Evolutionary conservation across 1,284 basidiomycete species (phyloP).

Genomic region (Moesziomyces sp.): DNA sequence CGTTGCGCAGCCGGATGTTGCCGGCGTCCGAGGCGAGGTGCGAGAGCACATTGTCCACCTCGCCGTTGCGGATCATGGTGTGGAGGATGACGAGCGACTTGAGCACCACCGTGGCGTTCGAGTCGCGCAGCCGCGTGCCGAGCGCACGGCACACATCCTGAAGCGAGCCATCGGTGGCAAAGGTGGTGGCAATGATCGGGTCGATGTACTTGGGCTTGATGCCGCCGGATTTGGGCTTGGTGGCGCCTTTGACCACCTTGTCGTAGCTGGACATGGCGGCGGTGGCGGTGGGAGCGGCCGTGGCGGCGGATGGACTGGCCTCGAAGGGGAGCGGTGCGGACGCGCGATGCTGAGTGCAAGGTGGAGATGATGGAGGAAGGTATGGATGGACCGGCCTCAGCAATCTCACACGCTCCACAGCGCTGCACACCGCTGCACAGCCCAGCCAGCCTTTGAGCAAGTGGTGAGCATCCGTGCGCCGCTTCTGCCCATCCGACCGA

Average conservation of each 20-base stretch:
- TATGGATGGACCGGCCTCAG: too few species aligned
- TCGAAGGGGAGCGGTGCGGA: not conserved
- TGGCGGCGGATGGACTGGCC: conserved; percentile 1
- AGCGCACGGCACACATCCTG: conserved; percentile 91
- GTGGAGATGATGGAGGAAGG: too few species aligned
- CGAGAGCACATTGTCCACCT: conserved; percentile 87
- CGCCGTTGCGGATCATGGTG: conserved; percentile 91
- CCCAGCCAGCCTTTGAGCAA: too few species aligned
- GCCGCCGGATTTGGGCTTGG: conserved; percentile 64
- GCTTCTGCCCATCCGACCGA: too few species aligned
- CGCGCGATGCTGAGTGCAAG: too few species aligned
- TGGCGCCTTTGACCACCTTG: conserved; percentile 65
- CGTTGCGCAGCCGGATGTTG: conserved; percentile 80
- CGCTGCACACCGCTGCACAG: too few species aligned
- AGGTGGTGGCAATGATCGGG: conserved; percentile 92
- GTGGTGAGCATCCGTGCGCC: too few species aligned
- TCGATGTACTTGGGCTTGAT: conserved; percentile 67
- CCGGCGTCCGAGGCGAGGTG: conserved; percentile 77
- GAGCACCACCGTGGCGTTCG: conserved; percentile 92
- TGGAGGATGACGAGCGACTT: conserved; percentile 95
- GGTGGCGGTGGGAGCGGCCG: too few species aligned
- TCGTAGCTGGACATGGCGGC: conserved; percentile 54
- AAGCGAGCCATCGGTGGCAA: conserved; percentile 88
- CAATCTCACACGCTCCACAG: too few species aligned
- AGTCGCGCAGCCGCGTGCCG: conserved; percentile 83